Evolutionary conservation across 768 basidiomycete genomes (phyloP).

Genomic region (Lentinus tigrinus): DNA sequence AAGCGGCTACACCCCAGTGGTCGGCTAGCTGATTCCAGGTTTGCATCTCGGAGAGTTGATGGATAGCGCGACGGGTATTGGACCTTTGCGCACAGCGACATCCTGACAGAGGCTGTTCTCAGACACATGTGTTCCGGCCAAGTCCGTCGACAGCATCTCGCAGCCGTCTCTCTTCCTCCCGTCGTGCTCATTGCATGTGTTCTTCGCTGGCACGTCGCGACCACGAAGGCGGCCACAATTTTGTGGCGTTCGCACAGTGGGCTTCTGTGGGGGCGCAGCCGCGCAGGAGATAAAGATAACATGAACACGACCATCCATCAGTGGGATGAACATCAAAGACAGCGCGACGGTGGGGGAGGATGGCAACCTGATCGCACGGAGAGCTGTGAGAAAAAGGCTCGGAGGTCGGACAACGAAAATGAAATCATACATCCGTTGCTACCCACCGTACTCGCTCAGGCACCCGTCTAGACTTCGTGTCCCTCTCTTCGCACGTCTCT

Average conservation of each 20-base stretch:
- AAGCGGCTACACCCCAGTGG: conserved; percentile 9
- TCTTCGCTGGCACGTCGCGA: neutral
- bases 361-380: neutral
- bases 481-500: neutral
- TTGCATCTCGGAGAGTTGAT: neutral
- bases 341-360: neutral
- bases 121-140: too few species aligned
- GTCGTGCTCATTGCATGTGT: neutral
- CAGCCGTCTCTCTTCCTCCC: neutral
- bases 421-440: neutral
- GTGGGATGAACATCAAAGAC: neutral
- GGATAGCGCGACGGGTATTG: neutral
- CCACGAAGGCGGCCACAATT: neutral
- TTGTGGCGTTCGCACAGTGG: neutral
- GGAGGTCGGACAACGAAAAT: neutral
- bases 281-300: neutral
- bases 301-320: neutral
- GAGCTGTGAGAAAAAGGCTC: neutral
- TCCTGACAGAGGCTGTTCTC: neutral
- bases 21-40: neutral
- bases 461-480: neutral
- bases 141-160: neutral
- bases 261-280: neutral
- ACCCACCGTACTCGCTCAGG: neutral
- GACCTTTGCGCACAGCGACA: neutral